Percentiles rank a stretch among this genome's conserved stretches.
These are phyloP conservation scores for Fusarium sororula DNA, from an alignment of 2,329 filamentous ascomycete species.

Conservation along the genomic window DNA sequence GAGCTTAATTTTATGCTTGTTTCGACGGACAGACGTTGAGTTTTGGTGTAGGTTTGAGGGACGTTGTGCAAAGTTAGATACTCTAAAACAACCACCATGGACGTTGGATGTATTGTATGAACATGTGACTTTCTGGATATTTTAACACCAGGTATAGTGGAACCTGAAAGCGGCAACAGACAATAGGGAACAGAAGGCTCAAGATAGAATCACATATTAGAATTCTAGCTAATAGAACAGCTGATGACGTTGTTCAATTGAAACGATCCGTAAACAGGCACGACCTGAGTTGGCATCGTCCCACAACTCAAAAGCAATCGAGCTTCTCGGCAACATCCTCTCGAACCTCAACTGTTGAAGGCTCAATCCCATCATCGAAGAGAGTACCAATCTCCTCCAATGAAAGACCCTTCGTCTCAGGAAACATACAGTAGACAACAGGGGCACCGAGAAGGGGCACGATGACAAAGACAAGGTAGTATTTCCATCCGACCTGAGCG, in stretches of 20 bases:
- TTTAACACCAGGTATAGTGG: neutral
- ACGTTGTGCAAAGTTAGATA: neutral
- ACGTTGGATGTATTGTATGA: neutral
- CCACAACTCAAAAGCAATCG: neutral
- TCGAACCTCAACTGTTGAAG: neutral
- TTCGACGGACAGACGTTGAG: neutral
- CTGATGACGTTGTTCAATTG: neutral
- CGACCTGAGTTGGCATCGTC: neutral
- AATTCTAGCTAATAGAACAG: rapidly evolving
- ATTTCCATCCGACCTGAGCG: neutral
- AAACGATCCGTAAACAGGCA: neutral
- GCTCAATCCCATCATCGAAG: neutral
- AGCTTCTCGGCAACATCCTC: neutral
- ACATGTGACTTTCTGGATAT: neutral
- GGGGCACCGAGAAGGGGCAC: neutral
- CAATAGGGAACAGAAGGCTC: rapidly evolving
- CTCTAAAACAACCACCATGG: neutral
- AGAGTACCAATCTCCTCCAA: neutral
- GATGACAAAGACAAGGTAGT: neutral
- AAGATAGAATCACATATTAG: neutral
- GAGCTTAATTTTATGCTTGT: neutral
- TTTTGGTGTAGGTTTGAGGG: neutral
- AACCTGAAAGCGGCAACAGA: neutral
- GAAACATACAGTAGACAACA: neutral
- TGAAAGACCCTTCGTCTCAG: neutral